Evolutionary conservation across 495 filamentous ascomycete species (phyloP).

Genomic region (Terfezia boudieri): DNA sequence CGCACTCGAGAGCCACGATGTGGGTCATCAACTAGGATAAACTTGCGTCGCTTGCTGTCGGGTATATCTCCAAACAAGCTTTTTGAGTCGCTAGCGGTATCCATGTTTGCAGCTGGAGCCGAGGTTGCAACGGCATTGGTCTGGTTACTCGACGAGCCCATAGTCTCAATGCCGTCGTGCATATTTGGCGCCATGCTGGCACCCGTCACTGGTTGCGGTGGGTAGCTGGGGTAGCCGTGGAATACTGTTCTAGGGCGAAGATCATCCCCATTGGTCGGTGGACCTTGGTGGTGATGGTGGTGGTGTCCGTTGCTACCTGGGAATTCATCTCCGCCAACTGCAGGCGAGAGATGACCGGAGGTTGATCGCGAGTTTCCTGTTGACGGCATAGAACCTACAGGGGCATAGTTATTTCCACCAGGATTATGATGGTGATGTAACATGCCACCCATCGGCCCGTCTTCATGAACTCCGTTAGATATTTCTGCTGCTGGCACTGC

Average conservation of each 20-base stretch:
- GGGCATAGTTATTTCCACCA: conserved; percentile 9
- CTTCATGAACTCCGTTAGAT: conserved; percentile 19
- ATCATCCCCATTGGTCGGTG: conserved; percentile 27
- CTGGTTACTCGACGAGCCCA: conserved; percentile 22
- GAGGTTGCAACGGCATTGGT: conserved; percentile 16
- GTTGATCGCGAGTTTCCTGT: conserved; percentile 16
- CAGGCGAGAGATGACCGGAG: conserved; percentile 18
- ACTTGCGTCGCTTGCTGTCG: conserved; percentile 74
- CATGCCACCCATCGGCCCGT: conserved; percentile 88
- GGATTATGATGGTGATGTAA: conserved; percentile 52
- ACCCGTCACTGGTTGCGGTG: conserved; percentile 28
- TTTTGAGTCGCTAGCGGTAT: conserved; percentile 12
- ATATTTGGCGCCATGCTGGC: conserved; percentile 52
- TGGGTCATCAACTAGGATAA: conserved; percentile 80
- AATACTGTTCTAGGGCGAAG: conserved; percentile 61
- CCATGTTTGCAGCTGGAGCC: conserved; percentile 18
- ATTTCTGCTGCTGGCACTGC: conserved; percentile 22
- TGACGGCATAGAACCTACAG: conserved; percentile 14
- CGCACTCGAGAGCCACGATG: conserved; percentile 56
- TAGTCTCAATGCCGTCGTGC: conserved; percentile 39
- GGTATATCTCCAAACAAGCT: conserved; percentile 69
- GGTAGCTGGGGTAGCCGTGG: conserved; percentile 43
- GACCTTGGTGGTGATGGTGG: conserved; percentile 23
- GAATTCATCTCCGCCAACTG: conserved; percentile 17
- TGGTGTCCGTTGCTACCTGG: conserved; percentile 18